Conservation (phyloP, 768 basidiomycete genomes). For the Kwoniella mangroviensis region DNA sequence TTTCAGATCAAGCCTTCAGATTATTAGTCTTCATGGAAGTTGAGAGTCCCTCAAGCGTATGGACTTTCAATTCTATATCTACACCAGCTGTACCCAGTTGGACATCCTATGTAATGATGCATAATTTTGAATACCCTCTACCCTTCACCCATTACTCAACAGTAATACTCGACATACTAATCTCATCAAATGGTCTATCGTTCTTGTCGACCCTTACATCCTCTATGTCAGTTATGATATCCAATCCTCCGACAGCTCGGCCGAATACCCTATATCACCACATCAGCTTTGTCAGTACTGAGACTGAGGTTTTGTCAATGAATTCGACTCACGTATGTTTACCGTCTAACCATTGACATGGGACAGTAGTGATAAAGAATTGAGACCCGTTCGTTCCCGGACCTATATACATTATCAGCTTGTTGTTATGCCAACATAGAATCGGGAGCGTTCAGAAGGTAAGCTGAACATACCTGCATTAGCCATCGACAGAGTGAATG, state of each 20-base stretch:
- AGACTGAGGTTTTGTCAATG: neutral
- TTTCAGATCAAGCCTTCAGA: too few relatives aligned
- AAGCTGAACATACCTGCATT: conserved; percentile 49
- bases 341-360: conserved; percentile 85
- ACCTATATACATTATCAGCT: conserved; percentile 64
- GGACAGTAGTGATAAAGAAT: conserved; percentile 96
- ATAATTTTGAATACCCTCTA: neutral
- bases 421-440: neutral
- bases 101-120: too few relatives aligned
- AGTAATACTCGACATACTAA: conserved; percentile 67
- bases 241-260: conserved; percentile 80
- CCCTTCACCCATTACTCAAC: conserved; percentile 13
- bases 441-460: neutral
- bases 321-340: conserved; percentile 59
- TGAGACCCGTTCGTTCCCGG: conserved; percentile 91
- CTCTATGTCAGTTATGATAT: conserved; percentile 88
- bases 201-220: conserved; percentile 58
- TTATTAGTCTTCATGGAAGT: too few relatives aligned
- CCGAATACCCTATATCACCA: conserved; percentile 76
- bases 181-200: conserved; percentile 91
- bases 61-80: too few relatives aligned
- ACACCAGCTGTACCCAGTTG: too few relatives aligned
- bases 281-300: neutral
- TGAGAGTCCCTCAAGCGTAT: too few relatives aligned
- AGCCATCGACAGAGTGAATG: conserved; percentile 90